A percentile compares a stretch with the other conserved stretches of the same genome.
Conservation (phyloP, 2,329 filamentous ascomycete species). For the Pseudogymnoascus verrucosus region DNA sequence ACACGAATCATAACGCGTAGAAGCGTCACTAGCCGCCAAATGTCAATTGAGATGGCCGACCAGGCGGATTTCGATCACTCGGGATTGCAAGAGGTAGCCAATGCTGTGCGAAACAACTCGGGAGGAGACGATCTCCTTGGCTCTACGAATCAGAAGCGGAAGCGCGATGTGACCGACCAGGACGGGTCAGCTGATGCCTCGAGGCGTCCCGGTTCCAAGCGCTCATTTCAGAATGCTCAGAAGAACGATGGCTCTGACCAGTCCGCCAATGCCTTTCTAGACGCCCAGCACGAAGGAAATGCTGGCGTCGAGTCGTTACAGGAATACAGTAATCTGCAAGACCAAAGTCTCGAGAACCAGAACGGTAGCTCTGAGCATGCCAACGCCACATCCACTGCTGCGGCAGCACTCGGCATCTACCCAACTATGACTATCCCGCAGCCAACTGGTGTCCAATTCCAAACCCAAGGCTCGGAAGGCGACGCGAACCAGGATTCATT, state of each 20-base stretch:
- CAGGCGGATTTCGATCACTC: constrained; percentile 28
- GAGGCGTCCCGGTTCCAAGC: constrained; percentile 27
- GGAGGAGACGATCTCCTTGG: constrained; percentile 18
- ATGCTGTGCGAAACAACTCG: constrained; percentile 26
- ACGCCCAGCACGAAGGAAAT: constrained; percentile 20
- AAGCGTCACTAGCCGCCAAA: constrained; percentile 18
- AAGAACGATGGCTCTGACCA: constrained; percentile 22
- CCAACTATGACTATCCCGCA: constrained; percentile 47
- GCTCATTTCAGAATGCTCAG: constrained; percentile 11
- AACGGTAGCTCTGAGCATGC: constrained; percentile 44
- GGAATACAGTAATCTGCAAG: constrained; percentile 35
- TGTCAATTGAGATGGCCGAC: constrained; percentile 25
- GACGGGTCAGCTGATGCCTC: constrained; percentile 27
- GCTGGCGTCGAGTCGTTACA: constrained; percentile 26
- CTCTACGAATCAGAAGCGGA: constrained; percentile 24
- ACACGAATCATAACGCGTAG: constrained; percentile 24
- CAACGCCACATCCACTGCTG: constrained; percentile 48
- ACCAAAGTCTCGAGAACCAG: constrained; percentile 37
- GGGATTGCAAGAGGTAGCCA: constrained; percentile 30
- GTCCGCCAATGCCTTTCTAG: constrained; percentile 11
- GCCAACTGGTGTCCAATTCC: constrained; percentile 45
- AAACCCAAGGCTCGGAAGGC: constrained; percentile 34
- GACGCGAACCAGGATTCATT: constrained; percentile 32
- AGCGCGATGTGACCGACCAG: constrained; percentile 25
- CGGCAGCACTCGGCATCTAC: constrained; percentile 39